Evolutionary conservation across 208 protist genomes (phyloP).

Genomic region (Crithidia acanthocephali): DNA sequence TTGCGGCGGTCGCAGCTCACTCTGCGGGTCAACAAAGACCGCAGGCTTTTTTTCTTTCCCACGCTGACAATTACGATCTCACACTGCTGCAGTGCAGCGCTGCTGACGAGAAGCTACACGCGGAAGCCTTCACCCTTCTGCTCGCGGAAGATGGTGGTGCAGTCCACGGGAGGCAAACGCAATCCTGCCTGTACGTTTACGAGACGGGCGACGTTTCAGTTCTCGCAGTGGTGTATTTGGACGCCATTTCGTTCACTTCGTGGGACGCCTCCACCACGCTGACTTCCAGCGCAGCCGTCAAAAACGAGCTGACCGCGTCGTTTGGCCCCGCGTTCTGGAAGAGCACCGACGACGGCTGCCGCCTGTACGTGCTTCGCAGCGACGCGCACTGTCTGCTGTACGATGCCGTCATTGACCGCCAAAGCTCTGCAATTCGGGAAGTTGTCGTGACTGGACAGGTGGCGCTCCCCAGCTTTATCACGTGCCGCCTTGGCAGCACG

Average conservation of each 20-base stretch:
- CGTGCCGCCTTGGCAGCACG: slow-evolving; percentile 20
- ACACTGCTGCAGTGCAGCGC: slow-evolving; percentile 12
- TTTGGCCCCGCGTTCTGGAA: slow-evolving; percentile 38
- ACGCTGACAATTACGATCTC: slow-evolving; percentile 10
- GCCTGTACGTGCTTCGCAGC: slow-evolving; percentile 28
- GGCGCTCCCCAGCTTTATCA: slow-evolving; percentile 15
- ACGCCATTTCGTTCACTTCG: slow-evolving; percentile 30
- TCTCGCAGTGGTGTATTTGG: slow-evolving; percentile 34
- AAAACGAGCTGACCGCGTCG: slow-evolving; percentile 35
- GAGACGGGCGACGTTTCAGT: slow-evolving; percentile 3
- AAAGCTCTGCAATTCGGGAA: slow-evolving; percentile 9
- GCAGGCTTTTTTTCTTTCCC: slow-evolving; percentile 17
- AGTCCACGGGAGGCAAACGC: too few species aligned
- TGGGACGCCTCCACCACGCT: slow-evolving; percentile 17
- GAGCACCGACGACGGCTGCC: slow-evolving; percentile 7
- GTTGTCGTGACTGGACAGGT: slow-evolving; percentile 22
- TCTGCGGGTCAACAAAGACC: background rate
- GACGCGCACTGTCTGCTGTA: slow-evolving; percentile 39
- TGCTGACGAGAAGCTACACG: background rate
- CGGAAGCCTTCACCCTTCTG: slow-evolving; percentile 5
- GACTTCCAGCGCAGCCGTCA: slow-evolving; percentile 21
- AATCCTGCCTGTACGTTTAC: slow-evolving; percentile 10
- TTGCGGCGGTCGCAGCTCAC: slow-evolving; percentile 1
- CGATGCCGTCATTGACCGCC: slow-evolving; percentile 26
- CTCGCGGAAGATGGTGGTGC: background rate